Conservation (phyloP, 495 filamentous ascomycete genomes). For the Aspergillus bridgeri region DNA sequence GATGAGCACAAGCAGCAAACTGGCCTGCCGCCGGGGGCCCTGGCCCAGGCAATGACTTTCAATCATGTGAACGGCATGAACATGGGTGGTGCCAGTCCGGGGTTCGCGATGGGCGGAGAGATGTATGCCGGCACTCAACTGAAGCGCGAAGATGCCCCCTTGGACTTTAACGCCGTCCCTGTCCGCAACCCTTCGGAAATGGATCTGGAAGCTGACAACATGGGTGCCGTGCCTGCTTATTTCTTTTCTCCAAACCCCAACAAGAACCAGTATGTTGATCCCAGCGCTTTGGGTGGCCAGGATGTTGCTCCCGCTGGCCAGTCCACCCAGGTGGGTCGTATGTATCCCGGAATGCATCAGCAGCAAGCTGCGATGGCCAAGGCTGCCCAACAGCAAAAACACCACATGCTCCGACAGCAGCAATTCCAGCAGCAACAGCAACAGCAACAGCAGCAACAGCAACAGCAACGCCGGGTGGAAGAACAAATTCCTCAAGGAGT, state of each 20-base stretch:
- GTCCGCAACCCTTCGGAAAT: conserved; percentile 51
- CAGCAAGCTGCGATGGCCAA: conserved; percentile 80
- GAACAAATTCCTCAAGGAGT: conserved; percentile 32
- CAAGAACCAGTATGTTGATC: conserved; percentile 61
- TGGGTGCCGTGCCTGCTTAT: conserved; percentile 58
- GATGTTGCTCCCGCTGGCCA: conserved; percentile 45
- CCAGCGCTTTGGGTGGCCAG: conserved; percentile 62
- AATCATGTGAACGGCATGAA: conserved; percentile 54
- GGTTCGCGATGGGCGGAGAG: conserved; percentile 44
- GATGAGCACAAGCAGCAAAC: conserved; percentile 89
- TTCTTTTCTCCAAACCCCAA: conserved; percentile 37
- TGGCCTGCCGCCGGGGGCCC: conserved; percentile 73
- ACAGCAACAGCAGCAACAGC: conserved; percentile 25
- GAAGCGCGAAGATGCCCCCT: conserved; percentile 47
- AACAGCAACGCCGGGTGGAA: conserved; percentile 28
- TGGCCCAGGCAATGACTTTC: conserved; percentile 66
- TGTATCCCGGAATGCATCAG: conserved; percentile 89
- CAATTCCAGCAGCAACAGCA: conserved; percentile 47
- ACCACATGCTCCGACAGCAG: conserved; percentile 61
- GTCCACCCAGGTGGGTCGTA: conserved; percentile 59
- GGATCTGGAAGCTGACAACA: conserved; percentile 53
- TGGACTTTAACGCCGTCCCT: conserved; percentile 57
- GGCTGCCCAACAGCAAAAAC: conserved; percentile 64
- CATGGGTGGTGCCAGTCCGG: conserved; percentile 46
- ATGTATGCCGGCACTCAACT: conserved; percentile 45